Evolutionary conservation across 306 rosid genomes (phyloP).

Genomic region (Cicer judaicum): DNA sequence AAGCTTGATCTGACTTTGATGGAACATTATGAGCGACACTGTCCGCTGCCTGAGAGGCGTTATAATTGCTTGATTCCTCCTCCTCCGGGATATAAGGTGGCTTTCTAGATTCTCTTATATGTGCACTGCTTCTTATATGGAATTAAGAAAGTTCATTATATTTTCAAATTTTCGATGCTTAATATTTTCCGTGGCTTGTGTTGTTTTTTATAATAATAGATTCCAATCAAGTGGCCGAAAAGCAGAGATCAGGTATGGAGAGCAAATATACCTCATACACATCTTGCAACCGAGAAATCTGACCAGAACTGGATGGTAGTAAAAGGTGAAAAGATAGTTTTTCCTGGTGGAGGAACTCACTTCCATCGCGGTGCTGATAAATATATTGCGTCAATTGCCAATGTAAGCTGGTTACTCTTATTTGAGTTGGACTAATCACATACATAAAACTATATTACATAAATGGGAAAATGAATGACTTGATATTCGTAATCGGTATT

Average conservation of each 20-base stretch:
- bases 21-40: slow-evolving; percentile 97
- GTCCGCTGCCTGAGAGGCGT: slow-evolving; percentile 84
- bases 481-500: slow-evolving; percentile 41
- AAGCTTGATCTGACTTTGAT: slow-evolving; percentile 82
- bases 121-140: slow-evolving; percentile 25
- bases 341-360: slow-evolving; percentile 98
- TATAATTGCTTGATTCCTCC: slow-evolving; percentile 96
- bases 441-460: not conserved
- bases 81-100: slow-evolving; percentile 90
- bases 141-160: slow-evolving; percentile 28
- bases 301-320: slow-evolving; percentile 92
- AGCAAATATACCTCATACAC: slow-evolving; percentile 94
- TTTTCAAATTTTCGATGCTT: slow-evolving; percentile 30
- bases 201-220: slow-evolving; percentile 53
- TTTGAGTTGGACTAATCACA: slow-evolving; percentile 35
- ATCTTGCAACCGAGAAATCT: slow-evolving; percentile 95
- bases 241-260: slow-evolving; percentile 98
- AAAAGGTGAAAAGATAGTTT: slow-evolving; percentile 81
- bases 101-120: slow-evolving; percentile 29
- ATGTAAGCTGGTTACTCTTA: slow-evolving; percentile 59
- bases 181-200: slow-evolving; percentile 38
- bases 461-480: slow-evolving; percentile 22
- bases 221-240: slow-evolving; percentile 95
- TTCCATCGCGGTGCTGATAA: slow-evolving; percentile 92
- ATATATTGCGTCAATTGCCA: slow-evolving; percentile 88